phyloP scores from a whole-genome alignment of 2,329 filamentous ascomycete species.

The Paecilomyces dactylethromorphus region DNA sequence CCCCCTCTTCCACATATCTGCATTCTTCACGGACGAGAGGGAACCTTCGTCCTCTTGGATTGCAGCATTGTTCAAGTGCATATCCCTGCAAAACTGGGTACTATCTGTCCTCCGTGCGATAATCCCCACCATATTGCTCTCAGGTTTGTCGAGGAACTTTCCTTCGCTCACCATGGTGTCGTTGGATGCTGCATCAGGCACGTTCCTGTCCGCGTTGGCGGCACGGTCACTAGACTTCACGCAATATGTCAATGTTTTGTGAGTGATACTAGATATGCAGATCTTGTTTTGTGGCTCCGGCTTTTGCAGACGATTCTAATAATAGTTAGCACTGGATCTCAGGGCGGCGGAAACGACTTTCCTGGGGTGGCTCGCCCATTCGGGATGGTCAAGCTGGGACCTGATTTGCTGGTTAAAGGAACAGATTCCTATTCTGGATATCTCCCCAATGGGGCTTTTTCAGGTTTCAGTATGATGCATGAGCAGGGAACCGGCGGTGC shows the following conservation, averaged over 20 bases:
- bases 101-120: background rate
- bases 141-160: background rate
- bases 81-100: background rate
- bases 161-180: background rate
- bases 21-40: background rate
- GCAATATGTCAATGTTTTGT: background rate
- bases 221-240: background rate
- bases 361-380: constrained; percentile 36
- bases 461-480: constrained; percentile 59
- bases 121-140: background rate
- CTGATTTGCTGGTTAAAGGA: constrained; percentile 28
- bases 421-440: constrained; percentile 39
- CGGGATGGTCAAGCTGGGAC: constrained; percentile 38
- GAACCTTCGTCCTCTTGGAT: background rate
- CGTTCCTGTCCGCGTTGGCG: background rate
- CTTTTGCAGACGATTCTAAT: background rate
- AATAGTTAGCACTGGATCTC: constrained; percentile 18
- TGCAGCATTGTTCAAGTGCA: background rate
- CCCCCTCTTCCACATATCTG: background rate
- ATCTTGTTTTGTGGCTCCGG: background rate
- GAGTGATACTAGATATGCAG: background rate
- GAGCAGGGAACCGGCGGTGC: constrained; percentile 63
- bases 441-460: constrained; percentile 43
- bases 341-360: constrained; percentile 36
- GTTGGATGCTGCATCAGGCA: background rate